These are phyloP conservation scores for Xylaria sp. DNA, from an alignment of 2,329 filamentous ascomycete genomes.

Conservation along the genomic window DNA sequence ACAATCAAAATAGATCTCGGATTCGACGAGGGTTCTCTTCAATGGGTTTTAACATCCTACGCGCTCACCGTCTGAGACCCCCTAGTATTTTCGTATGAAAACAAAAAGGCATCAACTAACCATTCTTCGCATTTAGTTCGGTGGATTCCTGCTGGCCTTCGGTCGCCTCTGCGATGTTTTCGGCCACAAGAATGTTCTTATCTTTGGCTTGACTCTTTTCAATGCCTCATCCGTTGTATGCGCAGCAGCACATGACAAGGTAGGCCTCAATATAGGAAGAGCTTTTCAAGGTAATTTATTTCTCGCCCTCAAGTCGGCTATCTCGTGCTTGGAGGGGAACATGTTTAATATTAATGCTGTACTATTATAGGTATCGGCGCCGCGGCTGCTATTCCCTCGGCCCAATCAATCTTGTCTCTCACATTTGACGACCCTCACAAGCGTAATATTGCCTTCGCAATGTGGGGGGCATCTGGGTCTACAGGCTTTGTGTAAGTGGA, in stretches of 20 bases:
- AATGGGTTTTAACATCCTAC: slow-evolving; percentile 11
- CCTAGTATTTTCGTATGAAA: not conserved
- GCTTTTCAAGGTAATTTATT: slow-evolving; percentile 9
- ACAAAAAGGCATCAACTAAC: not conserved
- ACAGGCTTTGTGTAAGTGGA: slow-evolving; percentile 11
- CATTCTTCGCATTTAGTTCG: not conserved
- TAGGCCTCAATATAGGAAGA: slow-evolving; percentile 3
- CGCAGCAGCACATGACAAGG: not conserved
- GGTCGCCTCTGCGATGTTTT: slow-evolving; percentile 4
- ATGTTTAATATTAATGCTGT: no score
- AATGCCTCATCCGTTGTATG: not conserved
- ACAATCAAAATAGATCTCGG: not conserved
- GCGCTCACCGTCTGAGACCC: not conserved
- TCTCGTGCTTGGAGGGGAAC: no score
- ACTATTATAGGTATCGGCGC: not conserved
- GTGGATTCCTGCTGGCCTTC: not conserved
- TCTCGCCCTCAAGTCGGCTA: not conserved
- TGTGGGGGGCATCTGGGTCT: slow-evolving; percentile 3
- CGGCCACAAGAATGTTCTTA: not conserved
- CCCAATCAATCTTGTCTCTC: slow-evolving; percentile 4
- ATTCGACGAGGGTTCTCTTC: not conserved
- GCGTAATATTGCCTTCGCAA: slow-evolving; percentile 3
- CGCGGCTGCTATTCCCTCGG: slow-evolving; percentile 5
- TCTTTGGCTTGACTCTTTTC: slow-evolving; percentile 8
- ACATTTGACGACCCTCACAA: slow-evolving; percentile 5